Percentiles rank a stretch among this genome's conserved stretches.
Evolutionary conservation across 2,329 filamentous ascomycete genomes (phyloP).

Genomic region (Pseudocercospora fijiensis): DNA sequence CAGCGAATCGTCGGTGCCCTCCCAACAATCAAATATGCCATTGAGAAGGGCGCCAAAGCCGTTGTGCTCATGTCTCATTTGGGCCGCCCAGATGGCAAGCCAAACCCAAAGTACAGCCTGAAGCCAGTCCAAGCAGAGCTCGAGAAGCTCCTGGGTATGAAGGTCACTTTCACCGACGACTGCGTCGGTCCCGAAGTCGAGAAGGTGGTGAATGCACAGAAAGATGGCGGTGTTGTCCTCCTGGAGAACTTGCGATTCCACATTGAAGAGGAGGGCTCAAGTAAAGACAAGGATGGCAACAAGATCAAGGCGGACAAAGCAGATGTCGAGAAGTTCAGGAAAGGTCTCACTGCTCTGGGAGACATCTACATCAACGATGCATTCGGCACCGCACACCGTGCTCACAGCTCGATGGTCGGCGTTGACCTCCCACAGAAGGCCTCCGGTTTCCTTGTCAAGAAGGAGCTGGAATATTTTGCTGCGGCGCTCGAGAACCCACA

Average conservation of each 20-base stretch:
- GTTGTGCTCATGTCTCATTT: conserved; percentile 98
- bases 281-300: conserved; percentile 89
- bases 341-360: conserved; percentile 88
- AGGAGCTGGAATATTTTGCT: conserved; percentile 99
- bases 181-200: conserved; percentile 88
- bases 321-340: conserved; percentile 89
- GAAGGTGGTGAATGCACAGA: conserved; percentile 80
- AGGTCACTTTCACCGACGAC: conserved; percentile 84
- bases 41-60: conserved; percentile 52
- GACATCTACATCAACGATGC: conserved; percentile 98
- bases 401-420: conserved; percentile 99
- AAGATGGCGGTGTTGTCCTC: conserved; percentile 78
- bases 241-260: conserved; percentile 99
- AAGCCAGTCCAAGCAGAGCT: conserved; percentile 83
- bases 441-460: conserved; percentile 98
- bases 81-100: conserved; percentile 87
- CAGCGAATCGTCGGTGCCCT: conserved; percentile 93
- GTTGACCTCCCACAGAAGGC: conserved; percentile 95
- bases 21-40: conserved; percentile 44
- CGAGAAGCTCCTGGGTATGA: conserved; percentile 73
- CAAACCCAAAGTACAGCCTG: conserved; percentile 90
- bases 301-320: conserved; percentile 97
- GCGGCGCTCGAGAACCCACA: conserved; percentile 90
- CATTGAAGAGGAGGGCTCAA: conserved; percentile 94
- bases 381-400: conserved; percentile 96